Conservation (phyloP, 176 grass and related monocot species). For the bread wheat (Triticum aestivum) region DNA sequence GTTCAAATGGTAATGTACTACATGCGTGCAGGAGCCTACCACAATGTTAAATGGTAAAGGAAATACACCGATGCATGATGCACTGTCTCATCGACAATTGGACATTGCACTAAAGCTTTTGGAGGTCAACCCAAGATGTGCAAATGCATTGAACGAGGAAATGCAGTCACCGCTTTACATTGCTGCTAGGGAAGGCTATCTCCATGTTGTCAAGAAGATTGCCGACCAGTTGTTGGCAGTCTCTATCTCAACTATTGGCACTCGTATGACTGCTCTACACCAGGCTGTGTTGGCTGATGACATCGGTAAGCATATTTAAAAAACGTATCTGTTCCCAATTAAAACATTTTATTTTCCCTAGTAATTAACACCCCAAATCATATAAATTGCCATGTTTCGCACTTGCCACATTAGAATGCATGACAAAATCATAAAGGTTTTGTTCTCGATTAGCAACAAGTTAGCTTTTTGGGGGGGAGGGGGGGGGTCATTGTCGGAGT, state of each 20-base stretch:
- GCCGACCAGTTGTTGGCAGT: no score
- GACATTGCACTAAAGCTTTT: background rate
- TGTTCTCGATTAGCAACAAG: no score
- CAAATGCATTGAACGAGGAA: background rate
- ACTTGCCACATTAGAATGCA: no score
- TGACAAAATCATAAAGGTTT: no score
- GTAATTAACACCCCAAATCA: background rate
- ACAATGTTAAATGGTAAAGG: background rate
- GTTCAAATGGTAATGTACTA: background rate
- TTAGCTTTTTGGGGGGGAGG: no score
- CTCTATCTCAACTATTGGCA: background rate
- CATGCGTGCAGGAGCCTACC: background rate
- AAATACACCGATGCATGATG: constrained; percentile 38
- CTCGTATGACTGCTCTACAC: background rate
- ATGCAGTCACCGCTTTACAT: no score
- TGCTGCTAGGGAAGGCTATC: no score
- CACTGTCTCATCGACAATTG: background rate
- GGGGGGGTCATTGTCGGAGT: no score
- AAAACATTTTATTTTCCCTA: background rate
- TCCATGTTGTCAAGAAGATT: no score
- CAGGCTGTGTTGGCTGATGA: background rate
- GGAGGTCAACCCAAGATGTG: background rate
- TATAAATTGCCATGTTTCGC: no score
- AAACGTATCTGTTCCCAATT: background rate
- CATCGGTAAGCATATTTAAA: constrained; percentile 6